Conservation (phyloP, 2,329 filamentous ascomycete genomes). For the Penicillium sp. region DNA sequence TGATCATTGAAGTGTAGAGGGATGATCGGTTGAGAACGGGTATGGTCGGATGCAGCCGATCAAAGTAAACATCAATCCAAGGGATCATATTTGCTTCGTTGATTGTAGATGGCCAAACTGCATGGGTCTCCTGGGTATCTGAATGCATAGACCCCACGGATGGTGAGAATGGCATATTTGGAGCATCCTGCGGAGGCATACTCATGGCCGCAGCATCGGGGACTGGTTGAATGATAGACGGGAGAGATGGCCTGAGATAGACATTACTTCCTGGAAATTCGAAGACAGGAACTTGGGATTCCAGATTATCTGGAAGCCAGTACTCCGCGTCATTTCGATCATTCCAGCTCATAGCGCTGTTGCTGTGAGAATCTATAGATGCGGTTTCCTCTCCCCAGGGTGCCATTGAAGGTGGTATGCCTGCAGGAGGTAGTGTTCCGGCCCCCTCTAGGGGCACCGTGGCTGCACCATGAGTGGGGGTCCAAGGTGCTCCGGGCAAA, state of each 20-base stretch:
- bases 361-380: slow-evolving; percentile 22
- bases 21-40: slow-evolving; percentile 42
- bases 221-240: slow-evolving; percentile 31
- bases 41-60: slow-evolving; percentile 44
- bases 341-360: slow-evolving; percentile 25
- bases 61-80: slow-evolving; percentile 46
- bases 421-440: slow-evolving; percentile 17
- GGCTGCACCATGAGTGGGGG: slow-evolving; percentile 19
- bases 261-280: slow-evolving; percentile 36
- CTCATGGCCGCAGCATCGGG: slow-evolving; percentile 21
- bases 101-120: slow-evolving; percentile 41
- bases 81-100: slow-evolving; percentile 42
- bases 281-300: slow-evolving; percentile 33
- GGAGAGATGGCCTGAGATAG: slow-evolving; percentile 35
- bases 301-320: slow-evolving; percentile 37
- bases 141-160: slow-evolving; percentile 18
- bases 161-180: slow-evolving; percentile 21
- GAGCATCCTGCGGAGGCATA: slow-evolving; percentile 17
- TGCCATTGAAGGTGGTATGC: slow-evolving; percentile 17
- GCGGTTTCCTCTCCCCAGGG: slow-evolving; percentile 23
- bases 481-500: slow-evolving; percentile 22
- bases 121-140: slow-evolving; percentile 20
- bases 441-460: slow-evolving; percentile 23
- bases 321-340: slow-evolving; percentile 33
- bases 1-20: slow-evolving; percentile 43